These are phyloP conservation scores for Xylariaceae sp. DNA, from an alignment of 2,329 filamentous ascomycete genomes.

Conservation along the genomic window DNA sequence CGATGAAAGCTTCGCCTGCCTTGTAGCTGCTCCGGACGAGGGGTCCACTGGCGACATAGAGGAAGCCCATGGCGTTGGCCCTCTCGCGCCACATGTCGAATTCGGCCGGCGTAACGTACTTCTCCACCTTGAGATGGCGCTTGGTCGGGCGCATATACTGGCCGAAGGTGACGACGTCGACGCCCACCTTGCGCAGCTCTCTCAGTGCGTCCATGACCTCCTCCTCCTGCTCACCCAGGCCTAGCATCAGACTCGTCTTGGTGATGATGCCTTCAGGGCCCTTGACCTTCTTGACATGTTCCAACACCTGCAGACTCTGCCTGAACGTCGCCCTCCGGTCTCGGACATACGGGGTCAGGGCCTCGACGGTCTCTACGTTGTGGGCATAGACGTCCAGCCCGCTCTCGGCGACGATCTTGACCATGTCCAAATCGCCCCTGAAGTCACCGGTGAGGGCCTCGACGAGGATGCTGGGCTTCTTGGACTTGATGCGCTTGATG, in stretches of 20 bases:
- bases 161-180: slow-evolving; percentile 97
- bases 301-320: slow-evolving; percentile 74
- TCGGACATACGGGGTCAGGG: slow-evolving; percentile 79
- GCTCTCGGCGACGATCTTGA: slow-evolving; percentile 73
- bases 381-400: slow-evolving; percentile 96
- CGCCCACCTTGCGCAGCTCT: slow-evolving; percentile 72
- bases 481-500: slow-evolving; percentile 86
- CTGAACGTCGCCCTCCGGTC: slow-evolving; percentile 86
- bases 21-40: slow-evolving; percentile 95
- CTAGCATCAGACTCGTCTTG: slow-evolving; percentile 98
- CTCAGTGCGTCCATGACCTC: slow-evolving; percentile 75
- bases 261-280: slow-evolving; percentile 66
- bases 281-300: slow-evolving; percentile 68
- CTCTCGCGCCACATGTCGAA: slow-evolving; percentile 90
- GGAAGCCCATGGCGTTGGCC: slow-evolving; percentile 89
- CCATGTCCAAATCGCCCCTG: slow-evolving; percentile 79
- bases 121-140: slow-evolving; percentile 92
- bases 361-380: slow-evolving; percentile 94
- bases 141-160: slow-evolving; percentile 99
- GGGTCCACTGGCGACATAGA: slow-evolving; percentile 92
- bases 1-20: slow-evolving; percentile 96
- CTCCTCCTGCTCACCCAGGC: slow-evolving; percentile 84
- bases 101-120: slow-evolving; percentile 84
- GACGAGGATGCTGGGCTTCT: slow-evolving; percentile 70
- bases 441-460: slow-evolving; percentile 88